Evolutionary conservation across 2,329 filamentous ascomycete species (phyloP).

Genomic region (Apiospora marii): DNA sequence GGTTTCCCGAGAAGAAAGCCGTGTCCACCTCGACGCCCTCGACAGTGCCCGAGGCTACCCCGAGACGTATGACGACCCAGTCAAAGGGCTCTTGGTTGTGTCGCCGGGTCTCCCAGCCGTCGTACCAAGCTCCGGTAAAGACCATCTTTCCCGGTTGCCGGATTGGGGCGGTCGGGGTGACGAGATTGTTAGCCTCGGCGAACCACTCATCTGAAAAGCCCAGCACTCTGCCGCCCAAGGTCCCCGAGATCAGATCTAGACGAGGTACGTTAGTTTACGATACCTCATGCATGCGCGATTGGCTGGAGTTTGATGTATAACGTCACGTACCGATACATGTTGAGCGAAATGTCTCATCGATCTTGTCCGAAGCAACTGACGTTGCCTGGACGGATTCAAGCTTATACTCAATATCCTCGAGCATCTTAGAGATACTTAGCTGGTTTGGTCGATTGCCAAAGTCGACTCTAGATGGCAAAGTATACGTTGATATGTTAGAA

Average conservation of each 20-base stretch:
- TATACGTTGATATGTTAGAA: not conserved
- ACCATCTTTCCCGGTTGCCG: slow-evolving; percentile 73
- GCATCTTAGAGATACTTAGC: slow-evolving; percentile 29
- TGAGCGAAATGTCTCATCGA: slow-evolving; percentile 68
- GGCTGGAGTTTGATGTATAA: not conserved
- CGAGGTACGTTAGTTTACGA: slow-evolving; percentile 8
- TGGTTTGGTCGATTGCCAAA: not conserved
- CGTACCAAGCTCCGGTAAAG: slow-evolving; percentile 74
- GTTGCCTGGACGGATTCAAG: slow-evolving; percentile 62
- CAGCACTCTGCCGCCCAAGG: slow-evolving; percentile 69
- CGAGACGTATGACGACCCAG: slow-evolving; percentile 71
- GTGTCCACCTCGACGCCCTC: slow-evolving; percentile 82
- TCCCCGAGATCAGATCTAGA: slow-evolving; percentile 66
- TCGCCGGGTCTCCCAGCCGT: slow-evolving; percentile 74
- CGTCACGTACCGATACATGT: slow-evolving; percentile 62
- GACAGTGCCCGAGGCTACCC: slow-evolving; percentile 75
- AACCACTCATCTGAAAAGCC: slow-evolving; percentile 76
- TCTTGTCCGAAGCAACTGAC: slow-evolving; percentile 58
- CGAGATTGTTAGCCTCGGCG: slow-evolving; percentile 68
- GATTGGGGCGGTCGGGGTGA: slow-evolving; percentile 70
- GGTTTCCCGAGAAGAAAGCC: slow-evolving; percentile 82
- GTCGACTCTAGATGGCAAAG: not conserved
- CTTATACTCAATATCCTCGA: slow-evolving; percentile 60
- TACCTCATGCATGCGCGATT: slow-evolving; percentile 5
- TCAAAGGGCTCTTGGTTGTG: slow-evolving; percentile 72